These are phyloP conservation scores for Thelonectria blattea DNA, from an alignment of 2,329 filamentous ascomycete genomes.

Conservation along the genomic window DNA sequence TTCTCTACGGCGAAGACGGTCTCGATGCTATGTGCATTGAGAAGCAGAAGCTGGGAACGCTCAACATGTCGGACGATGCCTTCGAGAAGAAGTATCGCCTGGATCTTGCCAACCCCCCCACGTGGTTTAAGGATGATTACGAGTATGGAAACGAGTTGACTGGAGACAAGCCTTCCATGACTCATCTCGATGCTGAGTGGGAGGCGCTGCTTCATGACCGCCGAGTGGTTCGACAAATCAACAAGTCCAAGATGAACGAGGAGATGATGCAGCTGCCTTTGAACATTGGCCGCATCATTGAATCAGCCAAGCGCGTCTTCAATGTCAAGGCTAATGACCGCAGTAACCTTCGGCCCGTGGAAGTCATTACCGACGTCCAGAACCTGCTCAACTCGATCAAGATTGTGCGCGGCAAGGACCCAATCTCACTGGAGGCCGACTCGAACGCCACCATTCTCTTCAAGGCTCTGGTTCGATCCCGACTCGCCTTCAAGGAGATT, in stretches of 20 bases:
- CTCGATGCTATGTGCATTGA: conserved; percentile 94
- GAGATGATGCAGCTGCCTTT: conserved; percentile 90
- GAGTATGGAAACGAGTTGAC: conserved; percentile 87
- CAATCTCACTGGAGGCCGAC: conserved; percentile 85
- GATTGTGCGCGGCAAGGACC: conserved; percentile 85
- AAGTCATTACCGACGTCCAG: conserved; percentile 82
- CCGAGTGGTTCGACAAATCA: conserved; percentile 73
- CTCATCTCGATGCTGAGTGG: conserved; percentile 86
- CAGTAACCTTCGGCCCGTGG: conserved; percentile 87
- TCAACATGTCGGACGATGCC: conserved; percentile 76
- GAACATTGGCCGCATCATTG: conserved; percentile 89
- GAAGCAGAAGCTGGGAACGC: conserved; percentile 86
- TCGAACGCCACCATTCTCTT: conserved; percentile 87
- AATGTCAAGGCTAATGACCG: conserved; percentile 84
- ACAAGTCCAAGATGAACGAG: conserved; percentile 72
- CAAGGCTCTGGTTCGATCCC: conserved; percentile 88
- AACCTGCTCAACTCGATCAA: conserved; percentile 77
- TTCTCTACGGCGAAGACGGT: conserved; percentile 97
- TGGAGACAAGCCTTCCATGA: conserved; percentile 87
- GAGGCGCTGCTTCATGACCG: conserved; percentile 79
- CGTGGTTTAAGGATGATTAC: conserved; percentile 64
- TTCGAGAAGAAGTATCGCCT: conserved; percentile 85
- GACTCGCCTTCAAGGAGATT: conserved; percentile 90
- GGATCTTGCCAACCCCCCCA: conserved; percentile 66
- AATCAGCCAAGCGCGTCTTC: conserved; percentile 89